Percentiles rank a stretch among this genome's conserved stretches.
phyloP scores from a whole-genome alignment of 1,139 yeast genomes.

The Hanseniaspora uvarum region DNA sequence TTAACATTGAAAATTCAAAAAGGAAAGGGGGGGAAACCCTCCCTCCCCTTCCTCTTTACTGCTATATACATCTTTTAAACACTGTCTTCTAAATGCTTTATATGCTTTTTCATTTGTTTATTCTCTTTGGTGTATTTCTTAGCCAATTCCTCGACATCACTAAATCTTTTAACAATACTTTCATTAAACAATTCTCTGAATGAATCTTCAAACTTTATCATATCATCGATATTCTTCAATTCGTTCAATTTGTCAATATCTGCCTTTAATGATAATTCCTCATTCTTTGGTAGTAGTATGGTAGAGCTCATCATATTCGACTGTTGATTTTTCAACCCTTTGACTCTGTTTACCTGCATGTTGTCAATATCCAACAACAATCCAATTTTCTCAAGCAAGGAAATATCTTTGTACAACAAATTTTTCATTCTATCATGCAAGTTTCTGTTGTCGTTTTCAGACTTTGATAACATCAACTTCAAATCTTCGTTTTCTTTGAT shows the following conservation, averaged over 20 bases:
- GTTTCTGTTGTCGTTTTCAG: conserved; percentile 38
- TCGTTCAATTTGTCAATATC: conserved; percentile 20
- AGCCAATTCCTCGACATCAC: conserved; percentile 86
- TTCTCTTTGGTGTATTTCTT: conserved; percentile 73
- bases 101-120: conserved; percentile 41
- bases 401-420: conserved; percentile 23
- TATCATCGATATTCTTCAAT: conserved; percentile 21
- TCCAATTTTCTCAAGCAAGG: conserved; percentile 68
- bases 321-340: conserved; percentile 46
- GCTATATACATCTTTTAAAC: neutral
- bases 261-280: conserved; percentile 25
- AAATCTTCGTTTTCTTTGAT: conserved; percentile 22
- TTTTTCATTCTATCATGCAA: conserved; percentile 15
- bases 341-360: conserved; percentile 50
- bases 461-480: conserved; percentile 47
- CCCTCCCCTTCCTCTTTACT: no score
- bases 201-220: conserved; percentile 23
- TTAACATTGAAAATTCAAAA: no score
- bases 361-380: conserved; percentile 37
- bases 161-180: conserved; percentile 67
- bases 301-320: conserved; percentile 21
- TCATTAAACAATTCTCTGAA: conserved; percentile 44
- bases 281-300: conserved; percentile 24
- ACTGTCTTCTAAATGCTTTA: conserved; percentile 23
- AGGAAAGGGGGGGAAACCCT: no score